A percentile compares a stretch with the other conserved stretches of the same genome.
Evolutionary conservation across 2,329 filamentous ascomycete genomes (phyloP).

Genomic region (Tolypocladium capitatum): DNA sequence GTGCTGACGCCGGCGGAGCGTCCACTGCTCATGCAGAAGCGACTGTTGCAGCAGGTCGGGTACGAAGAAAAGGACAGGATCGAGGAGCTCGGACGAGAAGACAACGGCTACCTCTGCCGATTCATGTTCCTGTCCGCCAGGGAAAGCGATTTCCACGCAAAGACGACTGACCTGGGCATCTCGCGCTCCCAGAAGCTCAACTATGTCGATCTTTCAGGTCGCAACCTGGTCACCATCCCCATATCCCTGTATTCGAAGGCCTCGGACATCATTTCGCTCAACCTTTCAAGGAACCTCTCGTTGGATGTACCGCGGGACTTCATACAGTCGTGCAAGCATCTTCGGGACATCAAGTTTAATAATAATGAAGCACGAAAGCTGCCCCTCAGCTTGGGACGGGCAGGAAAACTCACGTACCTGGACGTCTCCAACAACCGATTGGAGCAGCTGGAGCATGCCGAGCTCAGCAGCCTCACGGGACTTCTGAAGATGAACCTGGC

Average conservation of each 20-base stretch:
- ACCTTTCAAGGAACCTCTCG: conserved; percentile 83
- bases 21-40: conserved; percentile 83
- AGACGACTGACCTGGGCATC: conserved; percentile 62
- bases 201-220: conserved; percentile 81
- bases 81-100: conserved; percentile 87
- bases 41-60: conserved; percentile 78
- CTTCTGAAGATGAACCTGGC: conserved; percentile 83
- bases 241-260: conserved; percentile 88
- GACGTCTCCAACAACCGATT: conserved; percentile 92
- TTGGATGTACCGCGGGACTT: conserved; percentile 93
- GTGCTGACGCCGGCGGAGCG: conserved; percentile 68
- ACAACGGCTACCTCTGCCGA: conserved; percentile 92
- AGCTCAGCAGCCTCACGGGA: conserved; percentile 60
- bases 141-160: conserved; percentile 64
- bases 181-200: conserved; percentile 81
- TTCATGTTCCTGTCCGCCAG: conserved; percentile 90
- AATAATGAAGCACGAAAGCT: conserved; percentile 85
- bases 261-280: conserved; percentile 84
- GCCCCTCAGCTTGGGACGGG: conserved; percentile 71
- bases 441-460: conserved; percentile 74
- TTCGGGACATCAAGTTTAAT: conserved; percentile 90
- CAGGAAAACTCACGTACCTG: conserved; percentile 69
- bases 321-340: conserved; percentile 79
- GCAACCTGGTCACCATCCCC: conserved; percentile 87
- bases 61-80: conserved; percentile 78